Conservation (phyloP, 1,284 basidiomycete genomes). For the Rhodotorula sp. region DNA sequence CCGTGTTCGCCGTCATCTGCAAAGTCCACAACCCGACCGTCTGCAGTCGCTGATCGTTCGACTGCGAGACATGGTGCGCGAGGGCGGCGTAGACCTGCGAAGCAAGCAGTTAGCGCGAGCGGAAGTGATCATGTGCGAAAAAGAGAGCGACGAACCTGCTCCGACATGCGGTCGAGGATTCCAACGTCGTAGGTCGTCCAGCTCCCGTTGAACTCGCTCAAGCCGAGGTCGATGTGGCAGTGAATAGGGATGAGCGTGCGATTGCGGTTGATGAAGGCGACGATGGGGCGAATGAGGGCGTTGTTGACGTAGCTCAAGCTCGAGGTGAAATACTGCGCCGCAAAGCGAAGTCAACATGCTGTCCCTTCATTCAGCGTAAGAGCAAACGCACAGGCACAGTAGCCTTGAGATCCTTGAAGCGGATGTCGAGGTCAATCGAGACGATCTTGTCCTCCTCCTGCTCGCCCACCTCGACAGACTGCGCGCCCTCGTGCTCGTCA, state of each 20-base stretch:
- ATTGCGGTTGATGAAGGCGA: constrained; percentile 98
- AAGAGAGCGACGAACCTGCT: constrained; percentile 59
- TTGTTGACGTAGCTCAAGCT: constrained; percentile 90
- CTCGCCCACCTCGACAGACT: constrained; percentile 52
- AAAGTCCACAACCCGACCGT: constrained; percentile 81
- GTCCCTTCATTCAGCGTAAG: background rate
- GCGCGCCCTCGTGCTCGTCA: constrained; percentile 16
- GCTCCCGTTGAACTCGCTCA: constrained; percentile 79
- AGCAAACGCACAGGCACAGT: constrained; percentile 65
- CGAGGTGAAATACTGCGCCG: constrained; percentile 65
- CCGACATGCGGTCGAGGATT: constrained; percentile 74
- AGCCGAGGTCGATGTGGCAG: constrained; percentile 75
- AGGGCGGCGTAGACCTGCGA: constrained; percentile 79
- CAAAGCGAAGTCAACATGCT: background rate
- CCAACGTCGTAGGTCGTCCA: constrained; percentile 68
- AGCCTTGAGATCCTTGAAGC: constrained; percentile 95
- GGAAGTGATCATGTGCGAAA: background rate
- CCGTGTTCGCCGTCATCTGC: constrained; percentile 68
- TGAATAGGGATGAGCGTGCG: constrained; percentile 87
- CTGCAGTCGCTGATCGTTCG: constrained; percentile 81
- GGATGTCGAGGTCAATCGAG: constrained; percentile 85
- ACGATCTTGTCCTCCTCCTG: constrained; percentile 55
- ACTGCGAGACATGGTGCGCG: constrained; percentile 82
- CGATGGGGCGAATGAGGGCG: constrained; percentile 93
- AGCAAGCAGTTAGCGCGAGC: background rate